Base-by-base conservation (phyloP, 768 basidiomycete species). In the Lentinus tigrinus region DNA sequence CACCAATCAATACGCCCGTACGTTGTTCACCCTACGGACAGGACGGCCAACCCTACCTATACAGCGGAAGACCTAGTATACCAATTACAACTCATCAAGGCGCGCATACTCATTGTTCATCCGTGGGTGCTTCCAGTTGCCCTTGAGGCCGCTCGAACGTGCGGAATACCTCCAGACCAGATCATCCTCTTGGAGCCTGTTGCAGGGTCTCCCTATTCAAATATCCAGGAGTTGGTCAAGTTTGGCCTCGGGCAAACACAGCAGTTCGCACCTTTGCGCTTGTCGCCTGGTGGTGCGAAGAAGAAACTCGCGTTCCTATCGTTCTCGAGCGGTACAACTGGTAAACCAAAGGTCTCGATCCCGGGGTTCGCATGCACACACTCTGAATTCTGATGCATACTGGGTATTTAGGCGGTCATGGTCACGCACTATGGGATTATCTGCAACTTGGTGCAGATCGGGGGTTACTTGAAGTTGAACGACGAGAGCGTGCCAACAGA, bases 61-160 rank as follows among this genome's bases (percentile, higher is more conserved):
- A 82, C 80, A 16, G 65, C 73, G 2, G 81, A 82, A 11, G 87
- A 89, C 63, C 77, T 89, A 2, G 72, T 70, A 3, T 75, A 88
- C 65, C 87, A 88, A 67, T 74, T 88, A 38, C 66, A 72, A 24
- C 70, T 75, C 3, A 77, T 79, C 13, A 78, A 76, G 48, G 74
- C 84, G 1, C 69, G 77, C 10, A 65, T 85, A 38, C 64, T 87
- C 36, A 70, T 87, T 47, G 71, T 76, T 16, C 80, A 84, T 57
- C 75, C 83, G 2, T 72, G 71, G 10, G 76, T 74, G 47, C 63
- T 83, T 3, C 38, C 65, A 17, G 77, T 75, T 11, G 84, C 81
- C 2, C 63, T 74, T 16, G 59, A 72, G n/a, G 84, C 84, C 17
- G 78, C 79, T 8, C 72, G 64, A 21, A 63, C 63, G 5, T 69